Evolutionary conservation across 768 basidiomycete genomes (phyloP), one percentile per base, ranked within the genome.

Genomic region (Pisolithus orientalis): DNA sequence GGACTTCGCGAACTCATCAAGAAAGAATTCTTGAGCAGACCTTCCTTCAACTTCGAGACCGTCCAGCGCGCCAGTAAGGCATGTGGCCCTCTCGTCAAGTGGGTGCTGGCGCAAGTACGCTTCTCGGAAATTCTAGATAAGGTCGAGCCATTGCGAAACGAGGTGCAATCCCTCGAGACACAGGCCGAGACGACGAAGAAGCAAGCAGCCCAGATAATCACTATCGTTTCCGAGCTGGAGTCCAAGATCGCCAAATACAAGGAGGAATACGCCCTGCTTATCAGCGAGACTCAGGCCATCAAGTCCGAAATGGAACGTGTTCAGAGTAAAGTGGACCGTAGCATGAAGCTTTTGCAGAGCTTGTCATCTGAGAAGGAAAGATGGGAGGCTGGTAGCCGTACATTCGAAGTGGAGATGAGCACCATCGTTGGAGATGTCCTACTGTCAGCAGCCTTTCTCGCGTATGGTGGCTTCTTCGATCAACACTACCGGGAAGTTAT

Each of bases 401-500:
- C 94, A 0, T 99, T 99, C 66, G 96, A 97, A 61, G 82, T 85
- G 1, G 95, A 98, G 69, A 98, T 98, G 95, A 88, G 91, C 65
- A 99, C 96, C 40, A 94, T 98, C 57, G 92, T 94, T 34, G 96
- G 96, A 25, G 95, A 99, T 65, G 94, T 97, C 43, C 72, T 99
- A 29, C 78, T 98, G 34, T 96, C 95, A 39, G 88, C 95, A 1
- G 96, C 91, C 0, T 98, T 97, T 82, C 71, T 98, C 53, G 94
- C 96, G 1, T 99, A 99, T 61, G 86, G 89, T 21, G 96, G 96
- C 49, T 98, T 93, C 82, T 99, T 98, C 66, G 96, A 99, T 66
- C 96, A 99, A 67, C 87, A 92, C 64, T 95, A 97, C 72, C 90
- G 96, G 54, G 94, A 97, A 68, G 80, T 84, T 53, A 94, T 96